Conservation (phyloP, 495 filamentous ascomycete species). For the Parmelia sp. region DNA sequence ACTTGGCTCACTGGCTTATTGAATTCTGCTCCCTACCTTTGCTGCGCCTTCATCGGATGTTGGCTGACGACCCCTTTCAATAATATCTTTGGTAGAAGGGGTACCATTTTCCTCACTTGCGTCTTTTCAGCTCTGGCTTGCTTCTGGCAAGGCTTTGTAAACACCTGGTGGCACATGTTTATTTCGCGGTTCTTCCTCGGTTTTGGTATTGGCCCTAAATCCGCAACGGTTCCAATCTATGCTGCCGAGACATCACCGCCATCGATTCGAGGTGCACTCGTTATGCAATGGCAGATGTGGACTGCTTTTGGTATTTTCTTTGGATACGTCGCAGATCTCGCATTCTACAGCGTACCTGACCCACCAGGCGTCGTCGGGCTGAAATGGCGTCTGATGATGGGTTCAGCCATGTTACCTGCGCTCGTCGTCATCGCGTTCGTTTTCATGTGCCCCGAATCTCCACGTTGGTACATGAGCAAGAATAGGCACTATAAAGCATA, state of each 20-base stretch:
- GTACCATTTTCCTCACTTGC: constrained; percentile 77
- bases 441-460: constrained; percentile 68
- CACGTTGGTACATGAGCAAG: constrained; percentile 74
- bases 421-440: constrained; percentile 63
- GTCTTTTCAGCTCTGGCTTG: constrained; percentile 59
- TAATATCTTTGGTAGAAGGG: constrained; percentile 68
- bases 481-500: constrained; percentile 60
- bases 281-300: constrained; percentile 86
- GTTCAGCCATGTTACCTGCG: constrained; percentile 67
- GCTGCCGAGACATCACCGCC: constrained; percentile 71
- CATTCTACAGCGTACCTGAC: constrained; percentile 54
- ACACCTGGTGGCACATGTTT: constrained; percentile 70
- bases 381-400: constrained; percentile 83
- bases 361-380: constrained; percentile 44
- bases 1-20: constrained; percentile 54
- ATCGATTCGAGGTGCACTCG: constrained; percentile 64
- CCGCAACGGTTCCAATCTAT: constrained; percentile 71
- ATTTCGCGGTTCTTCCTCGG: constrained; percentile 65
- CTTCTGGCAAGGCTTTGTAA: constrained; percentile 70
- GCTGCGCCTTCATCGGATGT: constrained; percentile 70
- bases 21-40: constrained; percentile 65
- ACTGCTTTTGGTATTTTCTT: constrained; percentile 68
- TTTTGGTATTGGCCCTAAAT: constrained; percentile 76
- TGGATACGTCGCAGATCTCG: constrained; percentile 65
- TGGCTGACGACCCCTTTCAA: constrained; percentile 83